These are phyloP conservation scores for Phytophthora podocarpi DNA, from an alignment of 352 stramenopile genomes.

Conservation along the genomic window DNA sequence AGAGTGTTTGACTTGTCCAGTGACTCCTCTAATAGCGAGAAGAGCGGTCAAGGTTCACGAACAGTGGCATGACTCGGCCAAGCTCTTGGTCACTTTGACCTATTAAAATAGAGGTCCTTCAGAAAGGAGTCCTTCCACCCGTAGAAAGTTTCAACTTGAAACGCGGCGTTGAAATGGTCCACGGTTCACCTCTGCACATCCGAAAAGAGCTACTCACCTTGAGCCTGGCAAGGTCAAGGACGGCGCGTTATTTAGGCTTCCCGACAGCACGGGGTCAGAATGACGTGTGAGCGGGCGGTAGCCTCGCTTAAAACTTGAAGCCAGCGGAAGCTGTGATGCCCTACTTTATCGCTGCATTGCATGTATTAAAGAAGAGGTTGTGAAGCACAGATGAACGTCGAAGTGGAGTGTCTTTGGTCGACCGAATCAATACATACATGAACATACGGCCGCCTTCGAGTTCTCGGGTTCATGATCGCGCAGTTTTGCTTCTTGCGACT, in stretches of 20 bases:
- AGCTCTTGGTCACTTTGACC: conserved; percentile 12
- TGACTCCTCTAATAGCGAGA: no score
- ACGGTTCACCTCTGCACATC: conserved; percentile 12
- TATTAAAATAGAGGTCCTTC: neutral
- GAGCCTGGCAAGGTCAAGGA: no score
- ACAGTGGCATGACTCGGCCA: neutral
- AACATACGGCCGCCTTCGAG: neutral
- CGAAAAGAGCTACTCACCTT: conserved; percentile 19
- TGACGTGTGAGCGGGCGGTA: conserved; percentile 1
- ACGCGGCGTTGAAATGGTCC: conserved; percentile 5
- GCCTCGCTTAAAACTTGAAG: neutral
- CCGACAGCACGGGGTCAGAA: neutral
- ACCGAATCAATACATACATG: neutral
- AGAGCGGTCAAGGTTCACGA: no score
- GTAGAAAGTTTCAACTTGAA: no score
- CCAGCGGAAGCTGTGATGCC: neutral
- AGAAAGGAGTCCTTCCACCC: neutral
- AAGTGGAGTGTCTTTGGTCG: neutral
- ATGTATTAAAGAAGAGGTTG: neutral
- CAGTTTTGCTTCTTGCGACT: no score
- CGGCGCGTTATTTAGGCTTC: neutral
- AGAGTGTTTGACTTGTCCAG: conserved; percentile 2
- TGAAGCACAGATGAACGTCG: neutral
- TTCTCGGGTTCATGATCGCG: no score
- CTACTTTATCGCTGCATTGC: neutral